A percentile compares a stretch with the other conserved stretches of the same genome.
Evolutionary conservation across 2,329 filamentous ascomycete genomes (phyloP).

Genomic region (Furcasterigmium furcatum): DNA sequence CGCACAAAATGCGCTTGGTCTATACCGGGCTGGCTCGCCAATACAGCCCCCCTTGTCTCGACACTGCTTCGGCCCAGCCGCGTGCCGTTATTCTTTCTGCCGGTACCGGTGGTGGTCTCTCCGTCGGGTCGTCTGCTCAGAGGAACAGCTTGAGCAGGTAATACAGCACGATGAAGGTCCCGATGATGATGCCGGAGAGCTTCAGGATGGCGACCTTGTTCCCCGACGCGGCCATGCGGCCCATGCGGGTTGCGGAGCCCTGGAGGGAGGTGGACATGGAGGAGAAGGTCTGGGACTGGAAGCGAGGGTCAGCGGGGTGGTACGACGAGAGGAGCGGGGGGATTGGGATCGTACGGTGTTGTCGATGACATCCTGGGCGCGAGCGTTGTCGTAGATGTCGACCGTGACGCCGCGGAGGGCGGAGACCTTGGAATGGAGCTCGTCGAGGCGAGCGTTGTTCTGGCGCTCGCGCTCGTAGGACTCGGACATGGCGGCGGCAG

Average conservation of each 20-base stretch:
- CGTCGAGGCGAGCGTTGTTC: slow-evolving; percentile 91
- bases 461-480: slow-evolving; percentile 80
- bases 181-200: slow-evolving; percentile 79
- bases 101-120: too few relatives aligned
- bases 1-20: too few relatives aligned
- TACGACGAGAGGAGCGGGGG: background rate
- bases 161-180: slow-evolving; percentile 69
- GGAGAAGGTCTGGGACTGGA: slow-evolving; percentile 83
- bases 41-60: too few relatives aligned
- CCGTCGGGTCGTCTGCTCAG: slow-evolving; percentile 21
- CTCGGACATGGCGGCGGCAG: slow-evolving; percentile 67
- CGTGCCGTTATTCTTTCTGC: too few relatives aligned
- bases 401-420: slow-evolving; percentile 91
- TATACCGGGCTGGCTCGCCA: too few relatives aligned
- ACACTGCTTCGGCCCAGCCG: too few relatives aligned
- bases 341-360: slow-evolving; percentile 60
- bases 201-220: slow-evolving; percentile 92
- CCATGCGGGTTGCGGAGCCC: slow-evolving; percentile 77
- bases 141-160: slow-evolving; percentile 66
- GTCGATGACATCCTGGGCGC: slow-evolving; percentile 84
- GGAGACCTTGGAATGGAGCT: slow-evolving; percentile 86
- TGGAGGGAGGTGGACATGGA: slow-evolving; percentile 80
- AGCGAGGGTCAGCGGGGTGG: background rate
- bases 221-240: slow-evolving; percentile 85
- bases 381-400: slow-evolving; percentile 96